A percentile compares a stretch with the other conserved stretches of the same genome.
phyloP scores from a whole-genome alignment of 108 stramenopile genomes.

The Cyclotella baltica region DNA sequence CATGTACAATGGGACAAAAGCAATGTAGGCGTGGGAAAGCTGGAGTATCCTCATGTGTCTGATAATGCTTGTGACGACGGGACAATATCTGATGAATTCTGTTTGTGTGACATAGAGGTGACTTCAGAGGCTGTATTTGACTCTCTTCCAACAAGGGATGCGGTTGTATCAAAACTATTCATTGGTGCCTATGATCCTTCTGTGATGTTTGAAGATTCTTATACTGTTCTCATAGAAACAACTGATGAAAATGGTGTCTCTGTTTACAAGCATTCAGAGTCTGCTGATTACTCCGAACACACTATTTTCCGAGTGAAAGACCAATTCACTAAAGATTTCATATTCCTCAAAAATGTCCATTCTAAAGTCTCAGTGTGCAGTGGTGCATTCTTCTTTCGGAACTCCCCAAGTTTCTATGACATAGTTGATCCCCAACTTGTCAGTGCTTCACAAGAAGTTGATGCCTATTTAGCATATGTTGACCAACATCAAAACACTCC shows the following conservation, averaged over 20 bases:
- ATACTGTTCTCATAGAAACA: constrained; percentile 5
- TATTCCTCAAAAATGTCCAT: constrained; percentile 46
- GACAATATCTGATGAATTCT: constrained; percentile 25
- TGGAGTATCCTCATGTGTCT: constrained; percentile 18
- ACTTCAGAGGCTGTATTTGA: constrained; percentile 33
- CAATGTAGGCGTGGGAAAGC: constrained; percentile 22
- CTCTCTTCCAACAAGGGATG: constrained; percentile 31
- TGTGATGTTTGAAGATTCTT: background rate
- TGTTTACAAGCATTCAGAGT: constrained; percentile 8
- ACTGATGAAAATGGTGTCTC: constrained; percentile 16
- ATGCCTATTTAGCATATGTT: constrained; percentile 56
- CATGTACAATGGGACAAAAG: constrained; percentile 32
- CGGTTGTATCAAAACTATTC: constrained; percentile 21
- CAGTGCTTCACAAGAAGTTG: constrained; percentile 48
- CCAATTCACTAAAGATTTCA: constrained; percentile 16
- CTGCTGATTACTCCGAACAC: constrained; percentile 12
- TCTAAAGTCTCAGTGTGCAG: constrained; percentile 26
- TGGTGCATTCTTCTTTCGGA: constrained; percentile 35
- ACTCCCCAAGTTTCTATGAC: constrained; percentile 33
- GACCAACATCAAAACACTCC: constrained; percentile 54
- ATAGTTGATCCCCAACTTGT: constrained; percentile 27
- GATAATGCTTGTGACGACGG: constrained; percentile 40
- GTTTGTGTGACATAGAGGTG: constrained; percentile 43
- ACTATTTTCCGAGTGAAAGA: constrained; percentile 36
- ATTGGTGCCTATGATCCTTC: constrained; percentile 38